Evolutionary conservation across 768 basidiomycete genomes (phyloP).

Genomic region (Coprinellus micaceus): DNA sequence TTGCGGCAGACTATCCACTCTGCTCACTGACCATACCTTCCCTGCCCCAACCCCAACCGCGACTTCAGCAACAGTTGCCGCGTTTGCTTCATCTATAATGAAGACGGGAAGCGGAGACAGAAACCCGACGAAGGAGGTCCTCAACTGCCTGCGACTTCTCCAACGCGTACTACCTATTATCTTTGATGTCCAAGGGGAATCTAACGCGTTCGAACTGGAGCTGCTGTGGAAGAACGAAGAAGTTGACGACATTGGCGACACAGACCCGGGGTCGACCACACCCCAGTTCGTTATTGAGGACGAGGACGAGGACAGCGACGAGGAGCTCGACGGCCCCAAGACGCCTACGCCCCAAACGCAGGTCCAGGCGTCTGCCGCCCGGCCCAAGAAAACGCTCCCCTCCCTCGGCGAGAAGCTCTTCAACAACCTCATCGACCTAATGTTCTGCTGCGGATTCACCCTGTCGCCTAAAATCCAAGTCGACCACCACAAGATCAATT

Average conservation of each 20-base stretch:
- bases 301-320: slow-evolving; percentile 54
- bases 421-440: slow-evolving; percentile 73
- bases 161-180: slow-evolving; percentile 88
- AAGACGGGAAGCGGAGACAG: slow-evolving; percentile 53
- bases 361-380: slow-evolving; percentile 13
- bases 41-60: slow-evolving; percentile 55
- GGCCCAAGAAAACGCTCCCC: slow-evolving; percentile 51
- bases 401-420: slow-evolving; percentile 81
- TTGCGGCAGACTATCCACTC: slow-evolving; percentile 64
- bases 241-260: slow-evolving; percentile 33
- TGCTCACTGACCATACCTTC: slow-evolving; percentile 78
- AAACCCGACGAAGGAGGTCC: slow-evolving; percentile 78
- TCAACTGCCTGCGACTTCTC: slow-evolving; percentile 90
- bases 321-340: slow-evolving; percentile 28
- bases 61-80: slow-evolving; percentile 37
- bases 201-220: slow-evolving; percentile 70
- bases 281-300: slow-evolving; percentile 88
- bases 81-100: slow-evolving; percentile 69
- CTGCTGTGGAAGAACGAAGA: slow-evolving; percentile 77
- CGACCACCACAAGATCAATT: slow-evolving; percentile 79
- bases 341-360: slow-evolving; percentile 12
- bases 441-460: slow-evolving; percentile 95
- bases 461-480: slow-evolving; percentile 73
- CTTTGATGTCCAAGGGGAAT: slow-evolving; percentile 74
- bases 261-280: slow-evolving; percentile 22